Base-by-base conservation (phyloP, 2,329 filamentous ascomycete species). In the Colletotrichum limetticola region DNA sequence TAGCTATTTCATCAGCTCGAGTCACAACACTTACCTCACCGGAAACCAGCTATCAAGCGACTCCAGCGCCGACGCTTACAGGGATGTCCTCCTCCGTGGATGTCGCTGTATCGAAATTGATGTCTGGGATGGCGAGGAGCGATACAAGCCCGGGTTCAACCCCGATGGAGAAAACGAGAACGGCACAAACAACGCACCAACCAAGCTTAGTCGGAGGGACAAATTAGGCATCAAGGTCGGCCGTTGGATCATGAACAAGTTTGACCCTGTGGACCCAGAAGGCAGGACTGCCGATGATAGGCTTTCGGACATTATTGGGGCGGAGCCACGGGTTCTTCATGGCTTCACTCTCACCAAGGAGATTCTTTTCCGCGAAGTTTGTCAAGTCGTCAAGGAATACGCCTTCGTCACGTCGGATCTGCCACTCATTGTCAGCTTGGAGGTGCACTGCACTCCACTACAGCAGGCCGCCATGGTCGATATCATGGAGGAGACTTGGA, bases 61-160 rank as follows among this genome's bases (percentile, higher is more conserved):
- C 73, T 97, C 95, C 64, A 97, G 95, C 80, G 95, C 94, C 0
- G 93, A 95, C 76, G 93, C 94, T 2, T 98, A 98, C 85, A 94
- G 94, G 76, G 92, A 92, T 63, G 94, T 95, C 9, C 86, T 98
- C 68, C 90, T 95, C 76, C 91, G 94, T 65, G 95, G 95, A 3
- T 97, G 95, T 77, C 92, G 95, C 19, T 98, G 95, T 82, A 92
- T 98, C 71, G 95, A 98, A 84, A 94, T 98, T 73, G 95, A 98
- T 79, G 97, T 97, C 78, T 98, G 95, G 95, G 94, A 98, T 80
- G 95, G 95, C 55, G 91, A 93, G 71, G 92, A 95, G 78, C 95
- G 52, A 4, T 67, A 35, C 35, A 56, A 28, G 12, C 53, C 59
- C 8, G 67, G 56, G 16, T 59, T 22, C 70, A 92, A 95, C 78